These are phyloP conservation scores for Pseudogymnoascus verrucosus DNA, from an alignment of 2,329 filamentous ascomycete species.

Conservation along the genomic window DNA sequence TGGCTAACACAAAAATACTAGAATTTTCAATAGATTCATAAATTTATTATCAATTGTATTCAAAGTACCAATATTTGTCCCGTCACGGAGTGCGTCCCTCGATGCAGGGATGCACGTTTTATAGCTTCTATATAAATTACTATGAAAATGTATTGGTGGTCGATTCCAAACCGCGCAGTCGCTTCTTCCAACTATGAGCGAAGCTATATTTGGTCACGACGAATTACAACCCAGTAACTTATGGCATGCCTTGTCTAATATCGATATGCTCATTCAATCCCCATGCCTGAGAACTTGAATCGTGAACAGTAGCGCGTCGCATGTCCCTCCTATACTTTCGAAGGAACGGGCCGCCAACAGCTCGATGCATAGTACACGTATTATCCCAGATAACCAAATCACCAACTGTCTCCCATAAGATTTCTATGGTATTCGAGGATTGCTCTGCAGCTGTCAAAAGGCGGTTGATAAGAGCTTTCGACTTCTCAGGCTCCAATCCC, in stretches of 20 bases:
- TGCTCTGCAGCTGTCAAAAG: constrained; percentile 39
- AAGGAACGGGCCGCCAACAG: constrained; percentile 38
- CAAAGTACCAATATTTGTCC: no score
- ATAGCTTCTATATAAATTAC: no score
- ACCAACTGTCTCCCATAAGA: constrained; percentile 39
- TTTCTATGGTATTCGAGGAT: constrained; percentile 36
- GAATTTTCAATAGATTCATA: no score
- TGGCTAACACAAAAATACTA: not conserved
- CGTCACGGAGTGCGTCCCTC: no score
- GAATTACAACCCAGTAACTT: not conserved
- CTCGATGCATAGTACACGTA: constrained; percentile 44
- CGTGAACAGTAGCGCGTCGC: constrained; percentile 47
- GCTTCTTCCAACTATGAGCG: no score
- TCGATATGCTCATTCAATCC: constrained; percentile 31
- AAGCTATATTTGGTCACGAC: no score
- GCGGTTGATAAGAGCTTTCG: constrained; percentile 28
- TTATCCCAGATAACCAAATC: constrained; percentile 53
- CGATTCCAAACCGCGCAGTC: no score
- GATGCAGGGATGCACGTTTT: no score
- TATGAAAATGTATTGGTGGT: no score
- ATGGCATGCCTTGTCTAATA: constrained; percentile 22
- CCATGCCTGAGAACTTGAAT: constrained; percentile 32
- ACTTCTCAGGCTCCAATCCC: constrained; percentile 28
- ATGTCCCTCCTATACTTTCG: constrained; percentile 42
- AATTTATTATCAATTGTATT: no score